Conservation (phyloP, 2,329 filamentous ascomycete species). For the Xylaria sp. region DNA sequence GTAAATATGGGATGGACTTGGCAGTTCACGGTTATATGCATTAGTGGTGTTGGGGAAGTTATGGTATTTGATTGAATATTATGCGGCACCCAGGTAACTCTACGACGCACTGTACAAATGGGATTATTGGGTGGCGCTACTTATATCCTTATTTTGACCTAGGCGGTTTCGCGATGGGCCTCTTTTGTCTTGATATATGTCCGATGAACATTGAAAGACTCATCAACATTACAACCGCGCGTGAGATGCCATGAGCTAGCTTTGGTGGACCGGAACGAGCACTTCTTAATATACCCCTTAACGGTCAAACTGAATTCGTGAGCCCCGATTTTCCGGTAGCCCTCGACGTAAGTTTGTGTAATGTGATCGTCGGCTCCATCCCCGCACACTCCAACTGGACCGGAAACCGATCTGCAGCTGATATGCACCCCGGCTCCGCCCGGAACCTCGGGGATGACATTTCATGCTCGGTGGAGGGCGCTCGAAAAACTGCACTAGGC, state of each 20-base stretch:
- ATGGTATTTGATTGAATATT: conserved; percentile 13
- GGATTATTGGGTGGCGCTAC: not conserved
- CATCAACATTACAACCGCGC: not conserved
- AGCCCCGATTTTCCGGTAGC: not conserved
- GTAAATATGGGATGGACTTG: conserved; percentile 30
- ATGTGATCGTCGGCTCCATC: conserved; percentile 2
- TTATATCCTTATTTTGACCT: not conserved
- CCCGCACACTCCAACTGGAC: conserved; percentile 14
- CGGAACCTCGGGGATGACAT: conserved; percentile 11
- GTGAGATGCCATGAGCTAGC: not conserved
- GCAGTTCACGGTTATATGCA: conserved; percentile 33
- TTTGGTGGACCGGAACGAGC: not conserved
- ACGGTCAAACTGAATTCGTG: not conserved
- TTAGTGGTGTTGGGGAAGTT: conserved; percentile 36
- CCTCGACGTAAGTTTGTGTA: not conserved
- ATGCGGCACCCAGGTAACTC: conserved; percentile 5
- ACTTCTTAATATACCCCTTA: not conserved
- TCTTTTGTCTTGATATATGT: not conserved
- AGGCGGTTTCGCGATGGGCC: not conserved
- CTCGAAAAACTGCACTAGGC: not conserved
- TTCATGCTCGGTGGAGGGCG: conserved; percentile 2
- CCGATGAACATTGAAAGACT: not conserved
- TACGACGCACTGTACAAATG: conserved; percentile 20
- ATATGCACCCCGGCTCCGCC: conserved; percentile 18
- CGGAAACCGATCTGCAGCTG: conserved; percentile 22